Evolutionary conservation across 2,329 filamentous ascomycete species (phyloP).

Genomic region (Epichloe gansuensis): DNA sequence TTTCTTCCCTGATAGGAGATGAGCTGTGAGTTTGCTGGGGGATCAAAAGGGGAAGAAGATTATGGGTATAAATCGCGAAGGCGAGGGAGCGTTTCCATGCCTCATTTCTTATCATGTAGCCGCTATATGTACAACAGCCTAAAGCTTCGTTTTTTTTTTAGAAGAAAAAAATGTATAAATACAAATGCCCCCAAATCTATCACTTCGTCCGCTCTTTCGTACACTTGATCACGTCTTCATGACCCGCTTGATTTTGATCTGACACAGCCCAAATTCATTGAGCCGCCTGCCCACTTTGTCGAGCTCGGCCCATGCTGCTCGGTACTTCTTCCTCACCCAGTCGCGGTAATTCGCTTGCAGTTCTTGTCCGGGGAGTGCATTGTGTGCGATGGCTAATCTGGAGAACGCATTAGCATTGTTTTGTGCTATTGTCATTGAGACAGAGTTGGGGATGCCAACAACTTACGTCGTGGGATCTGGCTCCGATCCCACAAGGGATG

Average conservation of each 20-base stretch:
- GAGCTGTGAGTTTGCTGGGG: background rate
- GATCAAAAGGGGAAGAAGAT: background rate
- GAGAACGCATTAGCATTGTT: background rate
- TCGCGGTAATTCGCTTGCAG: slow-evolving; percentile 57
- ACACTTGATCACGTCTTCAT: slow-evolving; percentile 32
- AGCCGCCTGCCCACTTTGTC: slow-evolving; percentile 36
- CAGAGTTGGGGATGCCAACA: background rate
- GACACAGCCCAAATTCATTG: slow-evolving; percentile 30
- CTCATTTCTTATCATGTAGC: background rate
- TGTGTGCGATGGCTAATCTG: slow-evolving; percentile 65
- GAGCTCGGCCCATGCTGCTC: slow-evolving; percentile 55
- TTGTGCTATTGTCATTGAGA: background rate
- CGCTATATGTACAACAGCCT: slow-evolving; percentile 23
- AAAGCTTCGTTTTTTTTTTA: slow-evolving; percentile 16
- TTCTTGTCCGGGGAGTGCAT: slow-evolving; percentile 51
- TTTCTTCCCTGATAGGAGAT: slow-evolving; percentile 17
- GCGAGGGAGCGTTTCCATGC: background rate
- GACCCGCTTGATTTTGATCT: slow-evolving; percentile 36
- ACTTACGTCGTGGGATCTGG: slow-evolving; percentile 64
- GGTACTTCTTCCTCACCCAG: slow-evolving; percentile 60
- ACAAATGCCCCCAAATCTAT: slow-evolving; percentile 4
- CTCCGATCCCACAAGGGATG: slow-evolving; percentile 49
- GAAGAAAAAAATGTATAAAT: slow-evolving; percentile 19
- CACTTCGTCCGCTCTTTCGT: slow-evolving; percentile 15
- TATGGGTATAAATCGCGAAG: background rate